These are phyloP conservation scores for Globisporangium orthogonon DNA, from an alignment of 352 stramenopile species.

Conservation along the genomic window DNA sequence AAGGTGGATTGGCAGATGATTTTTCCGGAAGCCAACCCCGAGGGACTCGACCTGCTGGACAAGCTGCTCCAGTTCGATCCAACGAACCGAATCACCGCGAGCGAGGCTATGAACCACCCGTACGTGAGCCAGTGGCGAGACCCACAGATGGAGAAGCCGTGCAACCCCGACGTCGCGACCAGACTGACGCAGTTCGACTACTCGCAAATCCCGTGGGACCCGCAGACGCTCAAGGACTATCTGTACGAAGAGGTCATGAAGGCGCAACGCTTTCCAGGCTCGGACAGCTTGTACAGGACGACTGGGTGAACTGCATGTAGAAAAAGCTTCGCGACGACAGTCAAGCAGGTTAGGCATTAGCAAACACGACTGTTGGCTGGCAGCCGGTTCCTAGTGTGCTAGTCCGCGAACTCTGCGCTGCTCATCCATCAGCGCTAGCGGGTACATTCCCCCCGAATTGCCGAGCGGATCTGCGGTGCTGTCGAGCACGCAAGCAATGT, in stretches of 20 bases:
- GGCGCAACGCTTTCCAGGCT: conserved; percentile 20
- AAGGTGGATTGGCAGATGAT: conserved; percentile 74
- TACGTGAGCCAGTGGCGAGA: conserved; percentile 87
- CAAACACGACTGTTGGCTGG: neutral
- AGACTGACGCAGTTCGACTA: conserved; percentile 73
- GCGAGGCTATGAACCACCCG: conserved; percentile 81
- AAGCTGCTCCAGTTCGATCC: conserved; percentile 87
- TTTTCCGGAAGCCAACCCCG: conserved; percentile 80
- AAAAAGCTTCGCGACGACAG: neutral
- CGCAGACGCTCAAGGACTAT: conserved; percentile 67
- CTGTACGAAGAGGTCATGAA: conserved; percentile 85
- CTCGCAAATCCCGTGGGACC: conserved; percentile 59
- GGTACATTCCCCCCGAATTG: conserved; percentile 12
- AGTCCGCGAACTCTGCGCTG: neutral
- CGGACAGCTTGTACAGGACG: conserved; percentile 1
- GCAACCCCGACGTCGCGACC: conserved; percentile 38
- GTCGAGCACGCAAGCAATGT: conserved; percentile 6
- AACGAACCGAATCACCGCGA: conserved; percentile 76
- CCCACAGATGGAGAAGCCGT: conserved; percentile 47
- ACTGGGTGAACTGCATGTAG: neutral
- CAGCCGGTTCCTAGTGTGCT: neutral
- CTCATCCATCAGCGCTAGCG: conserved; percentile 11
- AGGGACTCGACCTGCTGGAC: conserved; percentile 83
- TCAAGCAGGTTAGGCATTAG: neutral
- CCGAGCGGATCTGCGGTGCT: conserved; percentile 5